Base-by-base conservation (phyloP, 176 grass and related monocot species). In the Aegilops tauschii region DNA sequence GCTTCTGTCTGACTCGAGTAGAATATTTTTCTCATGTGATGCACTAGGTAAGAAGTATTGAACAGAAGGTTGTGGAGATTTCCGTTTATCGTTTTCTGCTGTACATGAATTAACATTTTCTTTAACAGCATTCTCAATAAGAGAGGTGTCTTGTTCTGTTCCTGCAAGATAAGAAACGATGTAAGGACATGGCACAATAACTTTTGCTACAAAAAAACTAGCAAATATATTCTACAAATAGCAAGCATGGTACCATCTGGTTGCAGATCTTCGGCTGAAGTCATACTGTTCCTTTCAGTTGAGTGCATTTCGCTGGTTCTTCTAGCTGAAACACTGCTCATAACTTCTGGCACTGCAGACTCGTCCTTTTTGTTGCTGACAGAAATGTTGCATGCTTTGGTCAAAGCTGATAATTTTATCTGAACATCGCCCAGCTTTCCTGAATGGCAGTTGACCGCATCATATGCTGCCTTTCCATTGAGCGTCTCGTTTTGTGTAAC, bases 81-180 rank as follows among this genome's bases (percentile, higher is more conserved):
- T 79, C 14, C 23, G 10, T 61, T 66, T 52, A 49, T 42, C 34
- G 30, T 70, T 87, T n/a, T 87, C 61, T 1, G 21, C 10, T 54
- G 39, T 88, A 76, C 85, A 88, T 76, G 61, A 68, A 71, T 80
- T 59, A 35, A n/a, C 50, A 86, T 80, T 80, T 67, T 69, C 79
- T 88, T 83, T 73, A 70, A 79, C 31, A 93, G 34, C 82, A 88
- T 59, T 61, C 23, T 90, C 83, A 52, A 68, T 23, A 78, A 21
- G 35, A 84, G 62, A 80, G 70, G 54, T 72, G 36, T 81, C 87
- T 80, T 72, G 78, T 65, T 77, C 76, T 42, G 42, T 84, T 81
- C 80, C 87, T 87, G 80, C 72, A 87, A 84, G 52, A 74, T 80
- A 82, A 62, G 63, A 84, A 81, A 59, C 37, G 56, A 71, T 63